Evolutionary conservation across 495 filamentous ascomycete species (phyloP).

Genomic region (Talaromyces proteolyticus): DNA sequence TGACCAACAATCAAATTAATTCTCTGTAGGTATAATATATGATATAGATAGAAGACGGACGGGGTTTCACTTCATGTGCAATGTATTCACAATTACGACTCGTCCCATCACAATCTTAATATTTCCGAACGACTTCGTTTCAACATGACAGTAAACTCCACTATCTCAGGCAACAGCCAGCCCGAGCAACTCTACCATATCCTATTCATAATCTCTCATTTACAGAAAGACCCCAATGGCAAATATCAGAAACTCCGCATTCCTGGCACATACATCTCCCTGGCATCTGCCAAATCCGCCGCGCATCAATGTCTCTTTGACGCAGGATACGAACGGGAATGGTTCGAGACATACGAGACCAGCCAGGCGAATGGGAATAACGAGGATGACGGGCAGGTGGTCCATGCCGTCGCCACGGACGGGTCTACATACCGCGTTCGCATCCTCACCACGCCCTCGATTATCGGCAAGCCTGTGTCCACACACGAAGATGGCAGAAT

Average conservation of each 20-base stretch:
- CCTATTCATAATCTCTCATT: constrained; percentile 6
- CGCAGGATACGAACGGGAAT: constrained; percentile 17
- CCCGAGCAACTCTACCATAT: constrained; percentile 15
- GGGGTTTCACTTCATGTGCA: too few species aligned
- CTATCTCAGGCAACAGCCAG: too few species aligned
- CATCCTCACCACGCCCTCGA: constrained; percentile 12
- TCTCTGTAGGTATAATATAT: too few species aligned
- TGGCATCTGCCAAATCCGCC: constrained; percentile 12
- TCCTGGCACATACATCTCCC: constrained; percentile 15
- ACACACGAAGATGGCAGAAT: constrained; percentile 10
- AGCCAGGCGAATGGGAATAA: neutral
- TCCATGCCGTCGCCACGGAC: constrained; percentile 10
- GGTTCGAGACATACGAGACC: constrained; percentile 11
- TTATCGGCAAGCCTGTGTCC: neutral
- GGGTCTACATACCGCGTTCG: constrained; percentile 14
- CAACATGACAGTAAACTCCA: too few species aligned
- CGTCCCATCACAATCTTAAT: too few species aligned
- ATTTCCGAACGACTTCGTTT: too few species aligned
- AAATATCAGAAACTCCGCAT: constrained; percentile 11
- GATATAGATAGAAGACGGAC: too few species aligned
- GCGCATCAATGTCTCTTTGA: constrained; percentile 14
- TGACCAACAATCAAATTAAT: too few species aligned
- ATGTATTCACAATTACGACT: too few species aligned
- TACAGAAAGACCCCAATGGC: constrained; percentile 9
- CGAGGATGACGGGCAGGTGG: constrained; percentile 8